These are phyloP conservation scores for Wickerhamomyces ciferrii DNA, from an alignment of 805 yeast genomes.

Conservation along the genomic window DNA sequence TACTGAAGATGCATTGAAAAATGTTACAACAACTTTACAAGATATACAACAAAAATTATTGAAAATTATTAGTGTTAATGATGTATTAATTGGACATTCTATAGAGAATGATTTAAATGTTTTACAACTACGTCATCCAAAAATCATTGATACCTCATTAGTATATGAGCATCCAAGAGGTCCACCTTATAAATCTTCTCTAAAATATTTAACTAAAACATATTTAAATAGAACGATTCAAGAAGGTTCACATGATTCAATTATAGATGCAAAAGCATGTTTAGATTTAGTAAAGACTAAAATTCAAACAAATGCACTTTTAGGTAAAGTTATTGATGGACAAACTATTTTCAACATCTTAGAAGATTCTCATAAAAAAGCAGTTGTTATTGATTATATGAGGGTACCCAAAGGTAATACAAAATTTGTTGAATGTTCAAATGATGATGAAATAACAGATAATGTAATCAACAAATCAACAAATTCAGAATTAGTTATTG, in stretches of 20 bases:
- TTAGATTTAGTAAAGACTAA: slow-evolving; percentile 71
- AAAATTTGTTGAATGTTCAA: slow-evolving; percentile 35
- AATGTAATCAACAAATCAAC: slow-evolving; percentile 21
- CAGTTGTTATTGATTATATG: slow-evolving; percentile 28
- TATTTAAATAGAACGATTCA: slow-evolving; percentile 62
- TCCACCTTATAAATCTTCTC: slow-evolving; percentile 72
- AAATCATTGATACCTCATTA: slow-evolving; percentile 75
- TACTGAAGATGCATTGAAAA: slow-evolving; percentile 57
- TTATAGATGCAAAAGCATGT: slow-evolving; percentile 81
- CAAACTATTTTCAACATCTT: slow-evolving; percentile 37
- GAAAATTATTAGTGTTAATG: slow-evolving; percentile 43
- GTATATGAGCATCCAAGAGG: slow-evolving; percentile 80
- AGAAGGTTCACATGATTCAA: slow-evolving; percentile 71
- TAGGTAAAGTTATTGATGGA: slow-evolving; percentile 48
- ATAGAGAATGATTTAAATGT: slow-evolving; percentile 77
- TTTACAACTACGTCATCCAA: slow-evolving; percentile 65
- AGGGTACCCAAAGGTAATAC: slow-evolving; percentile 20
- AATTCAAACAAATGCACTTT: slow-evolving; percentile 56
- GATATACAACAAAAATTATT: slow-evolving; percentile 65
- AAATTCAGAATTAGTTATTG: slow-evolving; percentile 39
- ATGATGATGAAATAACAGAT: slow-evolving; percentile 58
- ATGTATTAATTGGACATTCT: slow-evolving; percentile 84
- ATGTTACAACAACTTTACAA: slow-evolving; percentile 55
- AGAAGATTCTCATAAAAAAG: slow-evolving; percentile 21
- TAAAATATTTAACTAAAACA: slow-evolving; percentile 61